These are phyloP conservation scores for Papiliotrema fonsecae DNA, from an alignment of 1,284 basidiomycete genomes.

Conservation along the genomic window DNA sequence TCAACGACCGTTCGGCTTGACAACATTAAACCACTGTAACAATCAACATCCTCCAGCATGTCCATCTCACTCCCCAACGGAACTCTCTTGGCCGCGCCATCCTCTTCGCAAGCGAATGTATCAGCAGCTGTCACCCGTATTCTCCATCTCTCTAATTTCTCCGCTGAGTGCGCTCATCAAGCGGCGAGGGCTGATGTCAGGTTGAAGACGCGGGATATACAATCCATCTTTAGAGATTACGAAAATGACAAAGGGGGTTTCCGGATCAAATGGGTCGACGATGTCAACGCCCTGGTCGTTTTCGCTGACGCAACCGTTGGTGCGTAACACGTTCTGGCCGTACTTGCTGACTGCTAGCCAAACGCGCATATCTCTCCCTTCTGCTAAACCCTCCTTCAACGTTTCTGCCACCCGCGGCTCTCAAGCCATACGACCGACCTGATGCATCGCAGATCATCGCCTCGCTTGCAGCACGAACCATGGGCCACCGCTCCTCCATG, in stretches of 20 bases:
- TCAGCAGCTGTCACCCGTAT: constrained; percentile 95
- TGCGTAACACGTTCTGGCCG: constrained; percentile 32
- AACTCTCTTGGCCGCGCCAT: constrained; percentile 38
- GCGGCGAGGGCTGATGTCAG: constrained; percentile 14
- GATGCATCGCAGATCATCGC: constrained; percentile 88
- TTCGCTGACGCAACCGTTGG: constrained; percentile 62
- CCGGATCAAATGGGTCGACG: constrained; percentile 98
- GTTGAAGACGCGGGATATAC: constrained; percentile 95
- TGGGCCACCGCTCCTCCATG: constrained; percentile 40
- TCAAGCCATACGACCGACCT: constrained; percentile 88
- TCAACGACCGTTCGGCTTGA: background rate
- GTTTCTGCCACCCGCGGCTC: constrained; percentile 60
- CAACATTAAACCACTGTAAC: background rate
- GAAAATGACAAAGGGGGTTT: constrained; percentile 83
- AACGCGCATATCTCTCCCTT: constrained; percentile 87
- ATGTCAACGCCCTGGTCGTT: constrained; percentile 90
- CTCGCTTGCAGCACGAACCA: constrained; percentile 62
- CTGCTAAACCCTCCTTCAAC: constrained; percentile 74
- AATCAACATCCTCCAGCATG: constrained; percentile 17
- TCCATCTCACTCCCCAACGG: constrained; percentile 48
- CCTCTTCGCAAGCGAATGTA: constrained; percentile 48
- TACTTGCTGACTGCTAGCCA: constrained; percentile 55
- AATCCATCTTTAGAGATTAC: constrained; percentile 83
- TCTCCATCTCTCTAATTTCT: constrained; percentile 83
- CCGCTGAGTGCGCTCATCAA: constrained; percentile 57